A percentile compares a stretch with the other conserved stretches of the same genome.
These are phyloP conservation scores for Alternaria panax DNA, from an alignment of 2,329 filamentous ascomycete genomes.

Conservation along the genomic window DNA sequence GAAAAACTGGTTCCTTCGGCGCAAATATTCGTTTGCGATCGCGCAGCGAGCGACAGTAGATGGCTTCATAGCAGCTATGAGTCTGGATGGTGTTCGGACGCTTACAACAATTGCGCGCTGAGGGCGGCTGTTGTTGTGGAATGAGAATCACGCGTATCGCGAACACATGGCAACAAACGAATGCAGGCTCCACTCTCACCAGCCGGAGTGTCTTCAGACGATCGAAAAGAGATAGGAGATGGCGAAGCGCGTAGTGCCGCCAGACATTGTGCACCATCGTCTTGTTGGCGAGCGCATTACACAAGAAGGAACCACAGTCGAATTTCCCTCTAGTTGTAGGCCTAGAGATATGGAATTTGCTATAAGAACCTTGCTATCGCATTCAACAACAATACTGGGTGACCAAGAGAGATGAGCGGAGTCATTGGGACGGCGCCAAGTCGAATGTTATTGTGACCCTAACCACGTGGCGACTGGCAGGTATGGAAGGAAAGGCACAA, in stretches of 20 bases:
- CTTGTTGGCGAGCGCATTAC: conserved; percentile 9
- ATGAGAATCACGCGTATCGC: conserved; percentile 19
- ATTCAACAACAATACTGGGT: not conserved
- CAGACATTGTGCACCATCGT: conserved; percentile 18
- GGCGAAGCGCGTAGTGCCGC: conserved; percentile 13
- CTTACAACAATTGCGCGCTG: conserved; percentile 4
- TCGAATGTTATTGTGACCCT: conserved; percentile 5
- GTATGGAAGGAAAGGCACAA: conserved; percentile 5
- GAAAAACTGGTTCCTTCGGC: conserved; percentile 14
- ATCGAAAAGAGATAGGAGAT: conserved; percentile 2
- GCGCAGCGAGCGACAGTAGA: conserved; percentile 17
- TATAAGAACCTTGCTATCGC: not conserved
- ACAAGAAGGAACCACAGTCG: not conserved
- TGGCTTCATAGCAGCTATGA: conserved; percentile 22
- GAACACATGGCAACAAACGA: conserved; percentile 15
- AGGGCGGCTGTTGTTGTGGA: conserved; percentile 10
- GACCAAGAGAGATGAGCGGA: not conserved
- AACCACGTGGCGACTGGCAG: conserved; percentile 1
- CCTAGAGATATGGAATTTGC: not conserved
- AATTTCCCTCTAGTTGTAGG: not conserved
- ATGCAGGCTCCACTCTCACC: conserved; percentile 14
- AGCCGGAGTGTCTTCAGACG: conserved; percentile 12
- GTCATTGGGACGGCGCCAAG: not conserved
- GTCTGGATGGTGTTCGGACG: conserved; percentile 3
- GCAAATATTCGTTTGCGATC: conserved; percentile 22